phyloP scores from a whole-genome alignment of 2,329 filamentous ascomycete species.

The Venturia aucupariae region DNA sequence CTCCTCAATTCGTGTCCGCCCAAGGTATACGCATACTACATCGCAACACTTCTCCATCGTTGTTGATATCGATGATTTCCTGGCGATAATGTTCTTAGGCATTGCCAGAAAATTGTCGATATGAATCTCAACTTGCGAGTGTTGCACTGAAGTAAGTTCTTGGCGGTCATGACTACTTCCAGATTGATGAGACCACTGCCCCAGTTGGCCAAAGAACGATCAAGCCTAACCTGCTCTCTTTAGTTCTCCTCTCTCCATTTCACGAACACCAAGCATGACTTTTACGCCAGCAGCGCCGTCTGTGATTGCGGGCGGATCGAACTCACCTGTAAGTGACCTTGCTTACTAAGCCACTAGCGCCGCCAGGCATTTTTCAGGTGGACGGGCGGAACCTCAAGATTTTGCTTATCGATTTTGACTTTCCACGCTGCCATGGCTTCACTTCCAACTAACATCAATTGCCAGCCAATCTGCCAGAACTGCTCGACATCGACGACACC shows the following conservation, averaged over 20 bases:
- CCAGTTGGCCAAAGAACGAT: neutral
- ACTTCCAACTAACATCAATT: slow-evolving; percentile 36
- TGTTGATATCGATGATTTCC: no score
- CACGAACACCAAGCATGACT: slow-evolving; percentile 41
- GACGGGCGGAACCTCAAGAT: no score
- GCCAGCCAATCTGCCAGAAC: slow-evolving; percentile 92
- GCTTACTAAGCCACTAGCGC: slow-evolving; percentile 26
- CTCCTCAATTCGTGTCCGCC: no score
- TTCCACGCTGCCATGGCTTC: slow-evolving; percentile 30
- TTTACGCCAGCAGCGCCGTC: slow-evolving; percentile 48
- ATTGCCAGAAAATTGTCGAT: no score
- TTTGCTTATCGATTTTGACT: slow-evolving; percentile 19
- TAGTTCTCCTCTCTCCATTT: slow-evolving; percentile 24
- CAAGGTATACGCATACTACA: no score
- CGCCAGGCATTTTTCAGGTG: slow-evolving; percentile 19
- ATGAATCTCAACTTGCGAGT: no score
- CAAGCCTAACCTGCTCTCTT: neutral
- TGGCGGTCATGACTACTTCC: no score
- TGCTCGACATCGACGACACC: slow-evolving; percentile 93
- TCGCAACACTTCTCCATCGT: no score
- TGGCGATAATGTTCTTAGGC: no score
- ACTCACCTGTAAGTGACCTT: slow-evolving; percentile 39
- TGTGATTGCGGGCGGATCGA: slow-evolving; percentile 55
- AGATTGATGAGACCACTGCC: no score
- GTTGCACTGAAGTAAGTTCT: no score